Conservation (phyloP, 202 grass and related monocot species). For the Cymbopogon flexuosus region DNA sequence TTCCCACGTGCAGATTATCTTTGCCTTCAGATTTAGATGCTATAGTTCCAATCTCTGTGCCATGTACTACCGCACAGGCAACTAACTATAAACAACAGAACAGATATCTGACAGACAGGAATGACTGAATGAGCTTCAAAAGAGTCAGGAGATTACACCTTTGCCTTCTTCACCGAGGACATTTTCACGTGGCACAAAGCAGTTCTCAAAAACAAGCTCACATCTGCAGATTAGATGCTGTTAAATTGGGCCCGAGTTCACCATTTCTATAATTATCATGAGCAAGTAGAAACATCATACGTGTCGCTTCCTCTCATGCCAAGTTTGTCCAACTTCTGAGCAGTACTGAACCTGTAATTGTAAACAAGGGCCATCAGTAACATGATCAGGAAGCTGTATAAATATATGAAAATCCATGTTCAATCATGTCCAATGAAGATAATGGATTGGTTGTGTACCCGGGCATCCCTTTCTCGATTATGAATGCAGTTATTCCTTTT, state of each 20-base stretch:
- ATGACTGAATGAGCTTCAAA: not conserved
- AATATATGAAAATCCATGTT: not conserved
- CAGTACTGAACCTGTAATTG: slow-evolving; percentile 79
- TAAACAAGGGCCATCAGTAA: not conserved
- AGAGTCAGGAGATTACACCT: slow-evolving; percentile 45
- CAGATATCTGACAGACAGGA: slow-evolving; percentile 10
- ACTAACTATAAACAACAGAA: slow-evolving; percentile 13
- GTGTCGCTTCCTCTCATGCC: slow-evolving; percentile 97
- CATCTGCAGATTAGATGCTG: slow-evolving; percentile 52
- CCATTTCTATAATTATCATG: not conserved
- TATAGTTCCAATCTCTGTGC: not conserved
- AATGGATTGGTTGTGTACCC: slow-evolving; percentile 49
- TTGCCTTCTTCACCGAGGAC: slow-evolving; percentile 83
- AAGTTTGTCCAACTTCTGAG: slow-evolving; percentile 96
- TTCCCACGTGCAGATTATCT: not conserved
- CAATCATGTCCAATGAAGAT: not conserved
- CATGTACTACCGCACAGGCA: not conserved
- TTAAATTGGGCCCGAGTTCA: not conserved
- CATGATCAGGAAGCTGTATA: not conserved
- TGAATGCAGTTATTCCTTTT: slow-evolving; percentile 96
- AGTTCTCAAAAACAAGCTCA: slow-evolving; percentile 98
- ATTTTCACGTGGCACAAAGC: slow-evolving; percentile 92
- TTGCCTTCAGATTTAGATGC: not conserved
- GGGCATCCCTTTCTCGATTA: slow-evolving; percentile 95
- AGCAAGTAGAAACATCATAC: slow-evolving; percentile 49